phyloP scores from a whole-genome alignment of 2,329 filamentous ascomycete species.

The Didymella arachidicola region DNA sequence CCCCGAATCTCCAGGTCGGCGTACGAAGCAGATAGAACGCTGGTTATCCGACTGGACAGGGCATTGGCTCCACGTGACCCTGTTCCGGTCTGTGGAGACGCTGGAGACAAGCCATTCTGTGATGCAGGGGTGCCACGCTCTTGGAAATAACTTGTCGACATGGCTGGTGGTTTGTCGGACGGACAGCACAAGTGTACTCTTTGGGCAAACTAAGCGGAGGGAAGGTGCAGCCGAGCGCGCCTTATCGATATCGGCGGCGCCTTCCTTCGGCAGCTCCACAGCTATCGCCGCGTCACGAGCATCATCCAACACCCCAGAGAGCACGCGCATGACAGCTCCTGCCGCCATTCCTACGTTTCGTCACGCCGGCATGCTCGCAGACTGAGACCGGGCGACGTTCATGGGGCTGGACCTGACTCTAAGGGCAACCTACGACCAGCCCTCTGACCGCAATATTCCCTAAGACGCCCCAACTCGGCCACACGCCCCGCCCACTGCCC shows the following conservation, averaged over 20 bases:
- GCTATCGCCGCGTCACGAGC: conserved; percentile 35
- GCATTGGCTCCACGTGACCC: conserved; percentile 63
- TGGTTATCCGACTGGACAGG: conserved; percentile 81
- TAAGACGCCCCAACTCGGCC: conserved; percentile 28
- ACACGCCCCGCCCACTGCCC: conserved; percentile 34
- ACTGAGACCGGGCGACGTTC: conserved; percentile 27
- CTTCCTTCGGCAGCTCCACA: background rate
- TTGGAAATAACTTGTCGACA: conserved; percentile 45
- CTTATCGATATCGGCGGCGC: conserved; percentile 36
- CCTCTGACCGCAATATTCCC: conserved; percentile 25
- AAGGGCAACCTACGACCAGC: conserved; percentile 30
- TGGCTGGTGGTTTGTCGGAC: conserved; percentile 24
- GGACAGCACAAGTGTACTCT: conserved; percentile 24
- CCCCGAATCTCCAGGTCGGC: conserved; percentile 91
- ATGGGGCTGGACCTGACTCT: conserved; percentile 32
- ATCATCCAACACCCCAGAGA: conserved; percentile 25
- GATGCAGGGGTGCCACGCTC: conserved; percentile 39
- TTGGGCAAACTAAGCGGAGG: conserved; percentile 17
- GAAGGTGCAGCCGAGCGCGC: conserved; percentile 32
- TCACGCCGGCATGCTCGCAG: conserved; percentile 32
- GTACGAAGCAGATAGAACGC: conserved; percentile 89
- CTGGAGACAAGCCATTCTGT: conserved; percentile 41
- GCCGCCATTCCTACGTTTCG: conserved; percentile 22
- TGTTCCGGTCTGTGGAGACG: conserved; percentile 32
- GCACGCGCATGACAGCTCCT: conserved; percentile 34